A percentile compares a stretch with the other conserved stretches of the same genome.
These are phyloP conservation scores for Lunasporangiospora selenospora DNA, from an alignment of 192 early-diverging fungal species.

Conservation along the genomic window DNA sequence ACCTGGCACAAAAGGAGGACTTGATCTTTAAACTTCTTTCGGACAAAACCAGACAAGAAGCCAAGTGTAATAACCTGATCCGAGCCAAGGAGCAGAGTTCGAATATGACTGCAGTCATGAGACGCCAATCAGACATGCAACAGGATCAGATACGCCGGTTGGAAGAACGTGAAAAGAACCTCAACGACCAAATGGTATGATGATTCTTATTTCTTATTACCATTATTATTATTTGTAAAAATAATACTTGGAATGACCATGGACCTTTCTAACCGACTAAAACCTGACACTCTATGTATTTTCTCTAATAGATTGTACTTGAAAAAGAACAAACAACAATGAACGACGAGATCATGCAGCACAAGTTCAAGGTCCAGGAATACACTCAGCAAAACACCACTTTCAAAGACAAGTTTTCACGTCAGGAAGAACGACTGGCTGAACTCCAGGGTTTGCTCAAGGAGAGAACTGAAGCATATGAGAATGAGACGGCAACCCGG, in stretches of 20 bases:
- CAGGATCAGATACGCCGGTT: slow-evolving; percentile 83
- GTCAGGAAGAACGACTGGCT: slow-evolving; percentile 32
- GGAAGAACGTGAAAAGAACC: slow-evolving; percentile 81
- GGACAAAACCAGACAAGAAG: slow-evolving; percentile 87
- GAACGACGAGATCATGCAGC: slow-evolving; percentile 25
- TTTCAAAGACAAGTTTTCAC: slow-evolving; percentile 38
- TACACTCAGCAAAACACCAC: slow-evolving; percentile 33
- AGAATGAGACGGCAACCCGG: slow-evolving; percentile 64
- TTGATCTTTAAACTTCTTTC: slow-evolving; percentile 76
- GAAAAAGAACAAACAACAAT: slow-evolving; percentile 37
- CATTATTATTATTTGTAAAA: not conserved
- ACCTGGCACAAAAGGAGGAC: slow-evolving; percentile 81
- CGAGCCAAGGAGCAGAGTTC: slow-evolving; percentile 77
- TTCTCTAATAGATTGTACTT: slow-evolving; percentile 29
- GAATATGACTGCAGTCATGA: slow-evolving; percentile 76
- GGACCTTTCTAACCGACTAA: slow-evolving; percentile 1
- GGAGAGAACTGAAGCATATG: slow-evolving; percentile 70
- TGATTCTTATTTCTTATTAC: not conserved
- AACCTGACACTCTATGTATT: slow-evolving; percentile 10
- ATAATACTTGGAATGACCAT: too few relatives aligned
- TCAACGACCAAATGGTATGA: slow-evolving; percentile 59
- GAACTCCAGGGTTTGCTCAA: slow-evolving; percentile 58
- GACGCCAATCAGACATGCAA: slow-evolving; percentile 86
- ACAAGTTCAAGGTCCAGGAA: slow-evolving; percentile 35
- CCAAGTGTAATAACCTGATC: slow-evolving; percentile 82